Base-by-base conservation (phyloP, 2,329 filamentous ascomycete genomes). In the Calonectria honghensis region DNA sequence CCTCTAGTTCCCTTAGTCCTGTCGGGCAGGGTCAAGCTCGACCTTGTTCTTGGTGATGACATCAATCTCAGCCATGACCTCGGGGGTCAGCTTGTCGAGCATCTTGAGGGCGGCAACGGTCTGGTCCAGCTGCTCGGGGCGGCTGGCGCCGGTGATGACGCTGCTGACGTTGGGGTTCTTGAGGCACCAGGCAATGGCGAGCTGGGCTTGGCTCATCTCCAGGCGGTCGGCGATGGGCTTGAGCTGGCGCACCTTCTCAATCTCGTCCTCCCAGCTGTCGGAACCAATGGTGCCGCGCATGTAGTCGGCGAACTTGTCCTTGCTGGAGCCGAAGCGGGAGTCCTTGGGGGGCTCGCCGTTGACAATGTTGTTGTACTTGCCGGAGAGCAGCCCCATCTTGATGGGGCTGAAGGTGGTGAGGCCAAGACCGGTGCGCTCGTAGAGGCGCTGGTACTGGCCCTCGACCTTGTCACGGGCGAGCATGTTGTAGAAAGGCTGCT, bases 401-500 rank as follows among this genome's bases (percentile, higher is more conserved):
- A 94, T 85, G 2, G 92, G 92, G n/a, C 87, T 90, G 83, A 90
- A 94, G 45, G 89, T 90, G 2, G 93, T 94, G 63, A 93, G 84
- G 2, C 92, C 92, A 1, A 91, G 85, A 0, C 91, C 91, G 71
- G 88, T 86, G 57, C 91, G 87, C 59, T 89, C 85, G 82, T 93
- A 94, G 24, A 94, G 85, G 39, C 90, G 90, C 74, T 89, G 87
- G 84, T 89, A 94, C 79, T 94, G 91, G 68, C 87, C 87, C 83
- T 94, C 93, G 20, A 94, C 92, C 79, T 90, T 90, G 75, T 91
- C 86, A 37, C 93, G 89, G 32, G 85, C 84, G 3, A 94, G 85
- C 79, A 94, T 88, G 85, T 93, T 94, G 86, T 94, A 94, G 76
- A 90, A 87, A 0, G 93, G 92, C 85, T 94, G 93, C 82, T 94